Evolutionary conservation across 305 asterid genomes (phyloP), one percentile per base, ranked within the genome.

Genomic region (Fraxinus sp.): DNA sequence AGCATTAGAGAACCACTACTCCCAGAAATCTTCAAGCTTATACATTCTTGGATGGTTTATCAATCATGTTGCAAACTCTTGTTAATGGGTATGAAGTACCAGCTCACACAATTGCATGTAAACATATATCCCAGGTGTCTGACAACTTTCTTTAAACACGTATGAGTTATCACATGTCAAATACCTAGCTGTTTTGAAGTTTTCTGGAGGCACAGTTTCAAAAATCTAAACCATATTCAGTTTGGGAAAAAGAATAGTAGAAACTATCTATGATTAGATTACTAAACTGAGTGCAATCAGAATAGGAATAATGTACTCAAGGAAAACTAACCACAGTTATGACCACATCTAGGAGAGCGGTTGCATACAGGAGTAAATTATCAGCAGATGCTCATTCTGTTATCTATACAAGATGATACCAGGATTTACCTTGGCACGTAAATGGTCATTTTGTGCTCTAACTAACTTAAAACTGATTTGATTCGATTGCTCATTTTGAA

Each of bases 271-370:
- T 66, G 41, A 32, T 33, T 35, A 33, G 49, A 72, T 72, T 35
- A n/a, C 9, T 20, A 35, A 33, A 7, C 26, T 35, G 46, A 72
- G 14, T 33, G 10, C 13, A 35, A 72, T 35, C 77, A 7, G 46
- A 7, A 16, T 16, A n/a, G 33, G 24, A 72, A 72, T 32, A 72
- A 72, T 14, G 24, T 33, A 33, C 77, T 16, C 46, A 35, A 72
- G 77, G 77, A 72, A 72, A 79, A 85, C 32, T 33, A 72, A 71
- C 78, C 68, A 62, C 14, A 70, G 5, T 28, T 62, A 41, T 7
- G 70, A 70, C 62, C 33, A 77, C 36, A 39, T 55, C 20, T 5
- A 75, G 3, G 36, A 68, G 26, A 81, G 39, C 10, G 22, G 28
- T 22, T 14, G 76, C 46, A 49, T 26, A 41, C 5, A 22, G 33